Percentiles rank a stretch among this genome's conserved stretches.
These are phyloP conservation scores for Tympanopsis confertula DNA, from an alignment of 2,329 filamentous ascomycete genomes.

Conservation along the genomic window DNA sequence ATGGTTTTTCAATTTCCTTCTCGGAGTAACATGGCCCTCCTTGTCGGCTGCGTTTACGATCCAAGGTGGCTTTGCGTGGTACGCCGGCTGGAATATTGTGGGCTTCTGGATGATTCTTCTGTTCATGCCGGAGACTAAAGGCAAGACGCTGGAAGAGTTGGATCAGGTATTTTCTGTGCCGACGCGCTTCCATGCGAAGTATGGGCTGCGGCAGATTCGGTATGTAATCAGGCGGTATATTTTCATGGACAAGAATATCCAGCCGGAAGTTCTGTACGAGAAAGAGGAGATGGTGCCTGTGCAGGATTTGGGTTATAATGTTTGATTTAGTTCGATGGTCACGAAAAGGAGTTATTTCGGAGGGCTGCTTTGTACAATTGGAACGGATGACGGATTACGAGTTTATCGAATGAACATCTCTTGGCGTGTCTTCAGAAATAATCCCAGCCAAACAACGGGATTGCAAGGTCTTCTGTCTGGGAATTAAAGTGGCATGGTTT, in stretches of 20 bases:
- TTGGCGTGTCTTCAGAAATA: too few relatives aligned
- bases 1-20: conserved; percentile 26
- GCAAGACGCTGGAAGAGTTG: neutral
- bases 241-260: neutral
- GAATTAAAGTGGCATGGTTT: too few relatives aligned
- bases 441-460: too few relatives aligned
- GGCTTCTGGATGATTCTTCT: conserved; percentile 7
- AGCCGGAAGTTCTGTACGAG: neutral
- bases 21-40: conserved; percentile 19
- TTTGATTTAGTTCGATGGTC: neutral
- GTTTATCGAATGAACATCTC: too few relatives aligned
- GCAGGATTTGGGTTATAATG: too few relatives aligned
- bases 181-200: too few relatives aligned
- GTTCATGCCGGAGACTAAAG: conserved; percentile 20
- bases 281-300: neutral
- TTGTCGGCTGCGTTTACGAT: conserved; percentile 10
- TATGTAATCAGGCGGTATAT: neutral
- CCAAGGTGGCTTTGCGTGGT: conserved; percentile 24
- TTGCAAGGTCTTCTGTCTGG: too few relatives aligned
- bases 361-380: too few relatives aligned
- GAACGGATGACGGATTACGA: too few relatives aligned
- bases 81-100: conserved; percentile 14
- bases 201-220: neutral
- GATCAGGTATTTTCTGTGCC: conserved; percentile 1
- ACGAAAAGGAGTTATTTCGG: too few relatives aligned